Evolutionary conservation across 2,329 filamentous ascomycete genomes (phyloP), one percentile per base, ranked within the genome.

Genomic region (Aspergillus novofumigatus): DNA sequence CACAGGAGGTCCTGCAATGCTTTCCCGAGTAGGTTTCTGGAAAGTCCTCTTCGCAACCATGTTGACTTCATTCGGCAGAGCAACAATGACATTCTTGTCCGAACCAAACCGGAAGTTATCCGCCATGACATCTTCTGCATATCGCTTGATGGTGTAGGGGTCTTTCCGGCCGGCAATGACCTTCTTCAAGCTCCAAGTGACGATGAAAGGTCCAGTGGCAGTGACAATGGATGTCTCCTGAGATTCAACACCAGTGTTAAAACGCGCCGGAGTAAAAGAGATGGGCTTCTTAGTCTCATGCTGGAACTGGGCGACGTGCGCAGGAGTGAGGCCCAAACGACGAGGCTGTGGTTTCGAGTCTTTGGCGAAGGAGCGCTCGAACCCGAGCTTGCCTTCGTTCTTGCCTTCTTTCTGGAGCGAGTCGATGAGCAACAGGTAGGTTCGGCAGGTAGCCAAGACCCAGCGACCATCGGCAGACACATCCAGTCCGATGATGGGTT

Each of bases 61-160:
- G 75, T 97, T 95, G 65, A 99, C 94, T 74, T 97, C 92, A 71
- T 99, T 96, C 2, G 94, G 92, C 62, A 99, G 79, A 0, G 94
- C 94, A 38, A 99, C 93, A 68, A 99, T 96, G 67, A 99, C 91
- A 68, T 97, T 97, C 84, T 96, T 96, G 75, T 99, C 94, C 4
- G 88, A 92, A 49, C 93, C 93, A 69, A 92, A 99, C 68, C 94
- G 92, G 86, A 99, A 99, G 73, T 99, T 96, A 73, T 99, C 94
- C 3, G 94, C 94, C 81, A 95, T 97, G 70, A 99, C 92, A 62
- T 96, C 89, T 68, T 99, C 94, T 0, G 86, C 83, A 72, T 99
- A 99, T 17, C 94, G 88, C 81, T 97, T 97, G 81, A 99, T 97
- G 65, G 87, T 90, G 78, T 99, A 99, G 0, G 93, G 89, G 58